Conservation (phyloP, 768 basidiomycete species). For the Hortiboletus flavorubellus region DNA sequence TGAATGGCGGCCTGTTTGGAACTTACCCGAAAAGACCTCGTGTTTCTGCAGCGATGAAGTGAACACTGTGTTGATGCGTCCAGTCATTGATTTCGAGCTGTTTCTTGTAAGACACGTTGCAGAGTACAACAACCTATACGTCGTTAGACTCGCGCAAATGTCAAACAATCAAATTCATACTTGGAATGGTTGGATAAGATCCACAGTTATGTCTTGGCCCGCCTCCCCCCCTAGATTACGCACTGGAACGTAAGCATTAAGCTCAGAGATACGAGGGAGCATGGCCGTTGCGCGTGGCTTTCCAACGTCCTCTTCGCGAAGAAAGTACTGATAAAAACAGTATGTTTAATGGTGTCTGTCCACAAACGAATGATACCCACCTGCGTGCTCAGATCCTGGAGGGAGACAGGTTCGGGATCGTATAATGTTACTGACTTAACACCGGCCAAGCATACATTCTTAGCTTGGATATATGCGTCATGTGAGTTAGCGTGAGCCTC, state of each 20-base stretch:
- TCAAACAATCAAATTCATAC: conserved; percentile 39
- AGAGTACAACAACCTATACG: conserved; percentile 81
- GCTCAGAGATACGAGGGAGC: conserved; percentile 83
- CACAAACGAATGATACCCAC: conserved; percentile 39
- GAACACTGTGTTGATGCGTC: conserved; percentile 85
- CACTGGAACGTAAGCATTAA: conserved; percentile 96
- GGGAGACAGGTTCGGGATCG: conserved; percentile 83
- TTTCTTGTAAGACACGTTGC: conserved; percentile 69
- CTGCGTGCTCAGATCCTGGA: conserved; percentile 93
- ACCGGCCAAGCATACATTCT: conserved; percentile 92
- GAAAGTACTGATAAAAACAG: conserved; percentile 71
- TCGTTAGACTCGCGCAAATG: conserved; percentile 5
- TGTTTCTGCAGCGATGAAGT: conserved; percentile 90
- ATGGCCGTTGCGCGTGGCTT: conserved; percentile 85
- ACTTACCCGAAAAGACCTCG: conserved; percentile 90
- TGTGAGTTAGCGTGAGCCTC: conserved; percentile 7
- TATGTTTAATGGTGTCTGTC: conserved; percentile 4
- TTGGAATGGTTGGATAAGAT: conserved; percentile 86
- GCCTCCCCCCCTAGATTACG: conserved; percentile 74
- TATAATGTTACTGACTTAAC: conserved; percentile 96
- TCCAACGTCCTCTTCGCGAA: conserved; percentile 83
- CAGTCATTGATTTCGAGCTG: conserved; percentile 96
- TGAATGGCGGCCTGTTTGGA: not conserved
- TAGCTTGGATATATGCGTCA: conserved; percentile 47
- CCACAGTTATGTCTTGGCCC: conserved; percentile 75